Base-by-base conservation (phyloP, 495 filamentous ascomycete genomes). In the Neurospora sublineolata region DNA sequence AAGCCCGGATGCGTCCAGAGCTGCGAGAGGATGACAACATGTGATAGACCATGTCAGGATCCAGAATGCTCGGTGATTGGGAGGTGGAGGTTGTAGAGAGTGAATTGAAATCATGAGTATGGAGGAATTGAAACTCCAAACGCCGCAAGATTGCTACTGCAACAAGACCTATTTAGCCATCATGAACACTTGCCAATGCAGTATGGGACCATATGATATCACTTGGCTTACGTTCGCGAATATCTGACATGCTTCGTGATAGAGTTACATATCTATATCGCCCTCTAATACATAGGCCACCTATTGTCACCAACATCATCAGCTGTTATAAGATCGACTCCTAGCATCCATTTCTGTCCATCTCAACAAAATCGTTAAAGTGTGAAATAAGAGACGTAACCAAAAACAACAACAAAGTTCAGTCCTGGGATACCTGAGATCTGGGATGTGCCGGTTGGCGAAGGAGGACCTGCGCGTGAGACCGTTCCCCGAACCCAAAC, bases 131-230 rank as follows among this genome's bases (percentile, higher is more conserved):
- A 27, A 58, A 12, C 10, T 27, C 23, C 11, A 27, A 11, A 27
- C 20, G 46, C 20, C 46, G 11, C 20, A 23, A 11, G 23, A 11
- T 58, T 27, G 20, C 5, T 23, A 27, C 20, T 27, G 6, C 6
- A 14, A 27, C 10, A 58, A 58, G 20, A 58, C 20, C 46, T 58
- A 3, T 23, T 12, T 27, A 14, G 11, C 14, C 20, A 12, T 27
- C 20, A 27, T 75, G 5, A 12, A 68, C 37, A 75, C 39, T 69
- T 68, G 71, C 69, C 68, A 27, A 27, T 58, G 3, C 18, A 20
- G 18, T 44, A 27, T 23, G 44, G 20, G 44, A 11, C 44, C 1
- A 12, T 23, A 12, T 52, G 10, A 23, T 23, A 52, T 12, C 2
- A 12, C 20, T 14, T 52, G 44, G 1, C n/a, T 52, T 52, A 23